Base-by-base conservation (phyloP, 2,329 filamentous ascomycete genomes). In the Trichoderma lentiforme region DNA sequence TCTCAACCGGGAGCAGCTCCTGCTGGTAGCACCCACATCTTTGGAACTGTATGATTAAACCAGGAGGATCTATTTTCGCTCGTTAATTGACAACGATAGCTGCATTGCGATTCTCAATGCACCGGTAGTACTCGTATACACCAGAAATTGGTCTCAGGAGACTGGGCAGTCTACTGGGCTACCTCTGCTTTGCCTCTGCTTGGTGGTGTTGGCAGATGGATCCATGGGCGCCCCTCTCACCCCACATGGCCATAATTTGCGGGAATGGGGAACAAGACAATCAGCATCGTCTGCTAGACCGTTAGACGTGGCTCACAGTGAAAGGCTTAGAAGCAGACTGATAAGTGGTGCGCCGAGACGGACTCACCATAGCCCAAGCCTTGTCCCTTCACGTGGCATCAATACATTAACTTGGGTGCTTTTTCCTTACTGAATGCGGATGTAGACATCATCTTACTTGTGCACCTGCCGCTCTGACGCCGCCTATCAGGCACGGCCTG, bases 221-320 rank as follows among this genome's bases (percentile, higher is more conserved):
- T 34, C 24, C 51, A 68, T 18, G 24, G 32, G n/a, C 53, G 53
- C 51, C 65, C 53, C 32, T 63, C 60, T n/a, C 34, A 39, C 60
- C 21, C 61, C 61, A 64, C 62, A 43, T 21, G 36, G 32, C 53
- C 65, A 60, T 60, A n/a, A 56, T 34, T 67, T 32, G 65, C n/a
- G 65, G 36, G 57, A 26, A 68, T 26, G n/a, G 39, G 18, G 43
- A 56, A 14, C 24, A 36, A 39, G 6, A 32, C 30, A 26, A 53
- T 28, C 62, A 30, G 28, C 21, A 34, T 30, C 43, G 30, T 14
- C 24, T 56, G 14, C n/a, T 60, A 24, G 43, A 26, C 57, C 30
- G 39, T 24, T 69, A 61, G 57, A 69, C 66, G 66, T 70, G 57
- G 57, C 66, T 62, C 26, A 28, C 39, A 51, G 18, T 62, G 66